Percentiles rank a stretch among this genome's conserved stretches.
Conservation (phyloP, 768 basidiomycete genomes). For the Phanerochaete carnosa region DNA sequence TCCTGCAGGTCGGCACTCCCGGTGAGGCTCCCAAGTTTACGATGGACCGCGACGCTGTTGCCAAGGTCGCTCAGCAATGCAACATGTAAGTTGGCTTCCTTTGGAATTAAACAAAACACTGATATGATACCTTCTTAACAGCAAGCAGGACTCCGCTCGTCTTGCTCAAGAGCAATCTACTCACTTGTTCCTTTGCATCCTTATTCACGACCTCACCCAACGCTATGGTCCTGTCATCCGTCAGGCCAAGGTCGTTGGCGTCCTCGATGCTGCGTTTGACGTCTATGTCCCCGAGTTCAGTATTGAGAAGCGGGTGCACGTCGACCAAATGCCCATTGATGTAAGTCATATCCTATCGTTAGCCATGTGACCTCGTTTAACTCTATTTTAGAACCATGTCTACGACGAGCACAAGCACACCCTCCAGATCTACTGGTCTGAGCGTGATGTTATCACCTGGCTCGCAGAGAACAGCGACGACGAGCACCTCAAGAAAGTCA, state of each 20-base stretch:
- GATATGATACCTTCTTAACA: slow-evolving; percentile 26
- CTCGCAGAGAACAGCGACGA: slow-evolving; percentile 95
- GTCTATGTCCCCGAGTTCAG: slow-evolving; percentile 96
- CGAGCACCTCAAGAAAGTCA: slow-evolving; percentile 92
- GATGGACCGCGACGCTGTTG: slow-evolving; percentile 97
- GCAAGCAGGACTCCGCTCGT: slow-evolving; percentile 86
- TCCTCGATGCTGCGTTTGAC: slow-evolving; percentile 97
- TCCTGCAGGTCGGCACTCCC: slow-evolving; percentile 56
- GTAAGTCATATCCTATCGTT: slow-evolving; percentile 40
- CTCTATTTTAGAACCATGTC: slow-evolving; percentile 71
- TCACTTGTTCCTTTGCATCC: slow-evolving; percentile 91
- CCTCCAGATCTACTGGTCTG: slow-evolving; percentile 95
- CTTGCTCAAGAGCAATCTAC: slow-evolving; percentile 96
- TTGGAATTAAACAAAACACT: neutral
- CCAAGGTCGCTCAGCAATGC: slow-evolving; percentile 97
- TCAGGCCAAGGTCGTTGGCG: slow-evolving; percentile 91
- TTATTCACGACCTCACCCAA: slow-evolving; percentile 91
- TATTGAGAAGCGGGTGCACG: slow-evolving; percentile 98
- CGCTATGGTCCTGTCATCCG: slow-evolving; percentile 95
- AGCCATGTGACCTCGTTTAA: neutral
- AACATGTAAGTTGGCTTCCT: slow-evolving; percentile 67
- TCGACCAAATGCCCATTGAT: slow-evolving; percentile 98
- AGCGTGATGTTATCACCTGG: slow-evolving; percentile 91
- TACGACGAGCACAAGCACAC: slow-evolving; percentile 94
- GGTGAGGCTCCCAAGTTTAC: slow-evolving; percentile 75